These are phyloP conservation scores for Kurtzmaniella natalensis DNA, from an alignment of 1,139 yeast genomes.

Conservation along the genomic window DNA sequence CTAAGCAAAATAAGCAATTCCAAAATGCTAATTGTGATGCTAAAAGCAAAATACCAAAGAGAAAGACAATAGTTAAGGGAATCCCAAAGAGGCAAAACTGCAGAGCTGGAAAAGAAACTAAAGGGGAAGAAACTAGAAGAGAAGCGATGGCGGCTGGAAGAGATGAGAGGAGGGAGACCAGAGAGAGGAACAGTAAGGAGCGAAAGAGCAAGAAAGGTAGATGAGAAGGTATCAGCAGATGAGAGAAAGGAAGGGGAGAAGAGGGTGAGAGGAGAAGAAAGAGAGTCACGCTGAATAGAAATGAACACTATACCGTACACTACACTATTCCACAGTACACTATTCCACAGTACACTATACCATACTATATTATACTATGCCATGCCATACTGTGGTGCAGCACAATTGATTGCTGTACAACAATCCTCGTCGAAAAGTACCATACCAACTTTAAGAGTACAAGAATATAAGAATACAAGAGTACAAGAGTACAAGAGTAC, in stretches of 20 bases:
- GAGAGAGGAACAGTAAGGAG: not conserved
- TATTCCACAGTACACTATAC: not conserved
- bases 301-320: too few species aligned
- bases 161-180: not conserved
- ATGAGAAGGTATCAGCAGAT: not conserved
- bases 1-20: too few species aligned
- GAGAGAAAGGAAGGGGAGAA: not conserved
- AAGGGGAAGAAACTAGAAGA: too few species aligned
- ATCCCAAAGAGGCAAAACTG: not conserved
- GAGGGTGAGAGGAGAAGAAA: too few species aligned
- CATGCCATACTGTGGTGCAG: too few species aligned
- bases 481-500: not conserved
- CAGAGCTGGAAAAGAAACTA: too few species aligned
- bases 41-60: not conserved
- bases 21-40: too few species aligned
- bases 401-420: too few species aligned
- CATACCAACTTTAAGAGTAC: too few species aligned
- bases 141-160: not conserved
- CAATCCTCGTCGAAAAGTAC: too few species aligned
- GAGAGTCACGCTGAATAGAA: not conserved
- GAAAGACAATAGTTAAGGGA: not conserved
- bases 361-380: not conserved
- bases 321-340: not conserved
- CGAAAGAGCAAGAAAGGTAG: not conserved
- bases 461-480: too few species aligned